phyloP scores from a whole-genome alignment of 2,329 filamentous ascomycete species.

The Pyrenochaeta sp. region DNA sequence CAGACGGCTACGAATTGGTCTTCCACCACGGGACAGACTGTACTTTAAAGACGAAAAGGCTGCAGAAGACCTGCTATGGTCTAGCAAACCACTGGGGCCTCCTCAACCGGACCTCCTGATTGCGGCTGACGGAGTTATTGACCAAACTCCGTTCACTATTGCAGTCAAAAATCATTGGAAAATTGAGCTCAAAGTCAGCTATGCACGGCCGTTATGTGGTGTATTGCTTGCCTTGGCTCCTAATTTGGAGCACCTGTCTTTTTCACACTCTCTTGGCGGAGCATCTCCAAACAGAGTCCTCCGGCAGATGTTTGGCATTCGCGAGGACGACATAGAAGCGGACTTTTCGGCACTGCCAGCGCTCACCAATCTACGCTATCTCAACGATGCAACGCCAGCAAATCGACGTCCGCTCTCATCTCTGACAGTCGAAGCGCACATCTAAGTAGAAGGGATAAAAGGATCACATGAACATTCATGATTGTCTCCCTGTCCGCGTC shows the following conservation, averaged over 20 bases:
- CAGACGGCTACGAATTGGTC: slow-evolving; percentile 1
- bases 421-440: neutral
- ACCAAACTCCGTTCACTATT: neutral
- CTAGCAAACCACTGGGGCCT: neutral
- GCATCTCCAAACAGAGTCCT: neutral
- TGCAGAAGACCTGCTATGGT: neutral
- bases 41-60: neutral
- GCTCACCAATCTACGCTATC: neutral
- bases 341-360: neutral
- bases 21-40: neutral
- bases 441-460: neutral
- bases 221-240: slow-evolving; percentile 2
- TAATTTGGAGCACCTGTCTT: slow-evolving; percentile 1
- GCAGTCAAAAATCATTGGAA: neutral
- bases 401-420: slow-evolving; percentile 1
- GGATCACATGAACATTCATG: too few species aligned
- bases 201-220: slow-evolving; percentile 2
- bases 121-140: neutral
- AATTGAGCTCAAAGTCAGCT: neutral
- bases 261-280: slow-evolving; percentile 1
- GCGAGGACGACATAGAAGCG: neutral
- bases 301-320: slow-evolving; percentile 3
- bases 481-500: neutral
- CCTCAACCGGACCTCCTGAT: neutral
- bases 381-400: slow-evolving; percentile 2